Evolutionary conservation across 805 yeast genomes (phyloP).

Genomic region (Zygosaccharomyces rouxii): DNA sequence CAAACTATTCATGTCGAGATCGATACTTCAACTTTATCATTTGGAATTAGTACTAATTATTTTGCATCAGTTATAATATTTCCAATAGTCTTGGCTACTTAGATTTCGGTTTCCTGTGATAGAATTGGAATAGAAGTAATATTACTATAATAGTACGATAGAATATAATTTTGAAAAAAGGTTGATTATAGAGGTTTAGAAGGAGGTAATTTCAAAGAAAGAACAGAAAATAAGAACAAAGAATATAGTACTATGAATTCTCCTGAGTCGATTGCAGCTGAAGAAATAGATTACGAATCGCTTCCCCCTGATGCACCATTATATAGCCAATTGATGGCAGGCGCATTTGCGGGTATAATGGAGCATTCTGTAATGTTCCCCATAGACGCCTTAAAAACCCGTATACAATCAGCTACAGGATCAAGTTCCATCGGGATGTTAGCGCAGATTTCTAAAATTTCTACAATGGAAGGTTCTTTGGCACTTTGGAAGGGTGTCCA

Average conservation of each 20-base stretch:
- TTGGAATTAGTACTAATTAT: neutral
- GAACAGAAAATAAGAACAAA: neutral
- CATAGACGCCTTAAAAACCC: conserved; percentile 89
- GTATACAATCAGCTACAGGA: conserved; percentile 65
- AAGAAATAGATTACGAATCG: conserved; percentile 83
- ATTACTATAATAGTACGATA: neutral
- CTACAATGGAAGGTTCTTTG: conserved; percentile 82
- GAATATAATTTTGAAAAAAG: neutral
- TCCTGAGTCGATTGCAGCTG: conserved; percentile 16
- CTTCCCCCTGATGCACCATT: conserved; percentile 83
- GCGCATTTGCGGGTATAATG: conserved; percentile 99
- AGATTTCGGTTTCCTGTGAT: neutral
- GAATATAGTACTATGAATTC: conserved; percentile 7
- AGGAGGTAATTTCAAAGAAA: neutral
- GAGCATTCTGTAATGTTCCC: conserved; percentile 98
- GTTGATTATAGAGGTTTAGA: neutral
- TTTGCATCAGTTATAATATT: neutral
- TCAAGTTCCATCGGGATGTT: conserved; percentile 40
- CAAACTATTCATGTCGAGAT: neutral
- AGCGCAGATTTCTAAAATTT: conserved; percentile 64
- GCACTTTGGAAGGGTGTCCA: conserved; percentile 93
- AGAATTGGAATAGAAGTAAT: neutral
- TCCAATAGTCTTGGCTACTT: neutral
- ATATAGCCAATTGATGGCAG: conserved; percentile 79
- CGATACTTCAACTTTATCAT: neutral